phyloP scores from a whole-genome alignment of 2,329 filamentous ascomycete genomes.

The Neonectria magnoliae region DNA sequence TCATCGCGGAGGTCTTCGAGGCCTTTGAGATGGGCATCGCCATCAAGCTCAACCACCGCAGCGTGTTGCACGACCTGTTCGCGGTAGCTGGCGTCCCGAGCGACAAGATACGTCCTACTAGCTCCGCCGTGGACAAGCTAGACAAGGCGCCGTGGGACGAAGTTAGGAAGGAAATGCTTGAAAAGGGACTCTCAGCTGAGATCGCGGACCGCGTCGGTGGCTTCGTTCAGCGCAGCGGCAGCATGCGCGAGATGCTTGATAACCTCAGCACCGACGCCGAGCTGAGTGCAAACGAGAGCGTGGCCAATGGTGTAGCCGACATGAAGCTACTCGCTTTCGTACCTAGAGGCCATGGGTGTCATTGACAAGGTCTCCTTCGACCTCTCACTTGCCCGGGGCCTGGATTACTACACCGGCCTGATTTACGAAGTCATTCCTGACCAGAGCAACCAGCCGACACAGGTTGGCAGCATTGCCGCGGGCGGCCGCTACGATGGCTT shows the following conservation, averaged over 20 bases:
- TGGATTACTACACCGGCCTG: slow-evolving; percentile 90
- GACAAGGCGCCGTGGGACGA: slow-evolving; percentile 93
- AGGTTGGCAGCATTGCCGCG: slow-evolving; percentile 88
- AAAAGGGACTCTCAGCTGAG: slow-evolving; percentile 81
- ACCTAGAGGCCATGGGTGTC: slow-evolving; percentile 82
- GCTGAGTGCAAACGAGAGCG: slow-evolving; percentile 75
- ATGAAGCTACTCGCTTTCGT: slow-evolving; percentile 82
- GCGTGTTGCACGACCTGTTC: slow-evolving; percentile 93
- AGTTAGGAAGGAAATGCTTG: slow-evolving; percentile 91
- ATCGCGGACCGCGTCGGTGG: slow-evolving; percentile 89
- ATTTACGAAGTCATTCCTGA: slow-evolving; percentile 93
- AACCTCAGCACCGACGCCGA: slow-evolving; percentile 73
- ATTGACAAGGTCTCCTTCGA: slow-evolving; percentile 90
- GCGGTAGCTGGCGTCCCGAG: slow-evolving; percentile 87
- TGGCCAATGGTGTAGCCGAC: slow-evolving; percentile 83
- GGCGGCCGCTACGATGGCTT: slow-evolving; percentile 93
- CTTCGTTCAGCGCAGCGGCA: slow-evolving; percentile 81
- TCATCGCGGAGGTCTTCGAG: slow-evolving; percentile 87
- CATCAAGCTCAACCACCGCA: slow-evolving; percentile 94
- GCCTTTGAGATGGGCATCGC: slow-evolving; percentile 81
- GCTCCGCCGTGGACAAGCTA: slow-evolving; percentile 93
- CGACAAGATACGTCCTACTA: slow-evolving; percentile 89
- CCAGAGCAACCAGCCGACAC: slow-evolving; percentile 78
- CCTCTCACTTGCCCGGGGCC: slow-evolving; percentile 85
- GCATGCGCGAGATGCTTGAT: slow-evolving; percentile 76